Evolutionary conservation across 768 basidiomycete species (phyloP).

Genomic region (Hydnomerulius pinastri): DNA sequence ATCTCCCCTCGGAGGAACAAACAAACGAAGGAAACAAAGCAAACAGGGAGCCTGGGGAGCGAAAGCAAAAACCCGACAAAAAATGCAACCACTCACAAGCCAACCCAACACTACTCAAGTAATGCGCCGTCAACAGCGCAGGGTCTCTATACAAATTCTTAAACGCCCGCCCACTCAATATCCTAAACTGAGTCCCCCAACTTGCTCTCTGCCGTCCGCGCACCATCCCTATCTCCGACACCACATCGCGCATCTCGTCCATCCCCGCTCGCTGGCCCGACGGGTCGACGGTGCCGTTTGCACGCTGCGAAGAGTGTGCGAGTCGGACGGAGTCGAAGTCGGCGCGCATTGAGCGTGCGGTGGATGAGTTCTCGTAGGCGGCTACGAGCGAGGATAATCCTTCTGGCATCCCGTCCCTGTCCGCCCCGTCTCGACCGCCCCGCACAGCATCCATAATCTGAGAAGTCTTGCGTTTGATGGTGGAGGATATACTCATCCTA

Average conservation of each 20-base stretch:
- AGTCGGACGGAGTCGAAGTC: constrained; percentile 56
- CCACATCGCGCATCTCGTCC: constrained; percentile 63
- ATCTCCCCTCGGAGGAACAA: not conserved
- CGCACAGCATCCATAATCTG: constrained; percentile 64
- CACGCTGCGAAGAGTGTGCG: constrained; percentile 16
- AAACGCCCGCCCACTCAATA: constrained; percentile 94
- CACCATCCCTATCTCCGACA: constrained; percentile 65
- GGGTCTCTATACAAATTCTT: constrained; percentile 98
- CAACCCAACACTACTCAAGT: constrained; percentile 77
- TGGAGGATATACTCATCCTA: constrained; percentile 47
- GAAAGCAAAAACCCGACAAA: not conserved
- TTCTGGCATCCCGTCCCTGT: constrained; percentile 45
- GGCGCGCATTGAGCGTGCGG: constrained; percentile 59
- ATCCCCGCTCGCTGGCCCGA: constrained; percentile 32
- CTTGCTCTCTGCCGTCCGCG: constrained; percentile 79
- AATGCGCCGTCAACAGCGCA: constrained; percentile 88
- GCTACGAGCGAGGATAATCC: constrained; percentile 73
- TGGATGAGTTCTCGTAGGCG: constrained; percentile 65
- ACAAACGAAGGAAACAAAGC: not conserved
- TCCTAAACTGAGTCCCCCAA: constrained; percentile 89
- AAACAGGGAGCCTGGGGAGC: constrained; percentile 6
- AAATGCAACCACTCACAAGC: constrained; percentile 60
- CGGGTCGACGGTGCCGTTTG: constrained; percentile 27
- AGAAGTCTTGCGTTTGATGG: constrained; percentile 72
- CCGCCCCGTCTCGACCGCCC: constrained; percentile 31